Percentiles rank a stretch among this genome's conserved stretches.
Evolutionary conservation across 345 rosid genomes (phyloP).

Genomic region (Orychophragmus violaceus): DNA sequence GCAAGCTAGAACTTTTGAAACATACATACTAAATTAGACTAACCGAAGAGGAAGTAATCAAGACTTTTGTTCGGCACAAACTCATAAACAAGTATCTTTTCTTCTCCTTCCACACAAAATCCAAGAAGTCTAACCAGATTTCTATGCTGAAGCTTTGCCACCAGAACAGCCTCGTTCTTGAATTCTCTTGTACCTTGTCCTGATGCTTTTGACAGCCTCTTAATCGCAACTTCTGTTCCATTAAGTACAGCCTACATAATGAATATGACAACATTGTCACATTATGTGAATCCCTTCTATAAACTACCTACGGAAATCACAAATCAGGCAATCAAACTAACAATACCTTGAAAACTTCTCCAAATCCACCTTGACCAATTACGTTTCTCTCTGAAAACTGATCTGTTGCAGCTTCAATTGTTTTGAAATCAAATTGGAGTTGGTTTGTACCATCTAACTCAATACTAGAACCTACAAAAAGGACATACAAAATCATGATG

Average conservation of each 20-base stretch:
- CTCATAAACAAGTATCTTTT: neutral
- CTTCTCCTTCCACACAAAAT: neutral
- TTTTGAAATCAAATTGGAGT: neutral
- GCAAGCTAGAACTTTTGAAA: neutral
- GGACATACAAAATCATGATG: neutral
- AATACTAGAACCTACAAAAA: neutral
- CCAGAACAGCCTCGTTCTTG: neutral
- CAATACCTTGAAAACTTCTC: neutral
- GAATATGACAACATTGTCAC: neutral
- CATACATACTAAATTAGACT: neutral
- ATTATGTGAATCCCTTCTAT: neutral
- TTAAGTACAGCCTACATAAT: neutral
- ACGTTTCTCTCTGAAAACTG: neutral
- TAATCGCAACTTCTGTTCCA: neutral
- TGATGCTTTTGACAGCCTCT: neutral
- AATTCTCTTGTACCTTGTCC: neutral
- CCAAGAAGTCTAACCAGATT: neutral
- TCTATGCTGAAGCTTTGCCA: neutral
- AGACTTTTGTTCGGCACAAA: neutral
- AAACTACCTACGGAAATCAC: neutral
- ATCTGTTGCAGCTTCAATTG: neutral
- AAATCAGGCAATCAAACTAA: neutral
- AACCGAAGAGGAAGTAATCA: neutral
- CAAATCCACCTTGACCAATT: neutral
- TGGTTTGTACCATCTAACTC: neutral